A percentile compares a stretch with the other conserved stretches of the same genome.
Conservation (phyloP, 163 green algal genomes). For the Coccomyxa subellipsoidea region DNA sequence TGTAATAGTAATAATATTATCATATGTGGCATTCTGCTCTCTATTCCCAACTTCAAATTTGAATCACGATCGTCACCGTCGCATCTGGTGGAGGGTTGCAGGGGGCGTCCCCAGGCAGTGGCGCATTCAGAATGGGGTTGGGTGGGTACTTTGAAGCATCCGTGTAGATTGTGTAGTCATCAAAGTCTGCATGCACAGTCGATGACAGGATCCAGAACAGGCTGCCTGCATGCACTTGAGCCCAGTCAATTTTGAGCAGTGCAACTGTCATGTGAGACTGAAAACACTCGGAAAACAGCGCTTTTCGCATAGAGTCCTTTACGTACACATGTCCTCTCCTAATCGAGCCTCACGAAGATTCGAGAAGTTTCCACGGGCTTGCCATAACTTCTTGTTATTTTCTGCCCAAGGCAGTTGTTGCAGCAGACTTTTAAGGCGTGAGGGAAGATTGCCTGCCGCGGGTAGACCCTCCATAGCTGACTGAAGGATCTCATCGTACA, state of each 20-base stretch:
- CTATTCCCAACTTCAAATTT: too few relatives aligned
- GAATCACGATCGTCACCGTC: too few relatives aligned
- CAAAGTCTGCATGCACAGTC: not conserved
- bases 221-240: not conserved
- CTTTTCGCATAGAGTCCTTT: not conserved
- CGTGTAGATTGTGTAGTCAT: not conserved
- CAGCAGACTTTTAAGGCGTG: not conserved
- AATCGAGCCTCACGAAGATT: too few relatives aligned
- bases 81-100: not conserved
- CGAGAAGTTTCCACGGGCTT: too few relatives aligned
- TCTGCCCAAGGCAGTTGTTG: not conserved
- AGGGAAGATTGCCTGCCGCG: not conserved
- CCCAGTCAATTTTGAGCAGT: not conserved
- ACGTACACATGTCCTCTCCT: too few relatives aligned
- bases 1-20: too few relatives aligned
- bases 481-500: not conserved
- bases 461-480: not conserved
- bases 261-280: not conserved
- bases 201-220: not conserved
- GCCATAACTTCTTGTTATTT: too few relatives aligned
- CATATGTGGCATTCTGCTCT: too few relatives aligned
- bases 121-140: not conserved
- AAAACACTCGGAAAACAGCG: not conserved
- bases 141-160: not conserved
- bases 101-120: not conserved